Percentiles rank a stretch among this genome's conserved stretches.
Conservation (phyloP, 2,329 filamentous ascomycete species). For the Ascochyta viciae-villosae region DNA sequence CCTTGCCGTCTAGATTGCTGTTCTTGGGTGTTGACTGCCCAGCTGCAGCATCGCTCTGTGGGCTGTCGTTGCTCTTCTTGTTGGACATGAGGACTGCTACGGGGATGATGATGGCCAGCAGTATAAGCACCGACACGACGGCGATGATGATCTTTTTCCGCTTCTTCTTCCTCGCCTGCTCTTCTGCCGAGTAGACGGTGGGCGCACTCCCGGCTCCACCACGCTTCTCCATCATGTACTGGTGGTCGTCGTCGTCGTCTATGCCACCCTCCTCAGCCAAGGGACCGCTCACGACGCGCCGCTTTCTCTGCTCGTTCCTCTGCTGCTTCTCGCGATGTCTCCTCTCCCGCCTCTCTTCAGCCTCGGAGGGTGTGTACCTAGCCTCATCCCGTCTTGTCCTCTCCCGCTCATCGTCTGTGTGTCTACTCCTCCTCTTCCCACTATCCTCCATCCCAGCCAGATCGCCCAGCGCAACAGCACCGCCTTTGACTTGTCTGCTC, state of each 20-base stretch:
- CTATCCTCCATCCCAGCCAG: conserved; percentile 31
- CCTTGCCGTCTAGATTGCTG: conserved; percentile 55
- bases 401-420: conserved; percentile 42
- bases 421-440: conserved; percentile 33
- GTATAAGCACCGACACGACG: conserved; percentile 46
- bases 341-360: conserved; percentile 47
- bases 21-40: conserved; percentile 47
- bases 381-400: conserved; percentile 27
- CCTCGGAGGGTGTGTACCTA: conserved; percentile 49
- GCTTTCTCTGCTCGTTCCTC: conserved; percentile 42
- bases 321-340: conserved; percentile 51
- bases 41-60: conserved; percentile 24
- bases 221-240: conserved; percentile 51
- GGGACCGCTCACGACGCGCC: conserved; percentile 56
- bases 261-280: conserved; percentile 54
- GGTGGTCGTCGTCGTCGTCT: conserved; percentile 51
- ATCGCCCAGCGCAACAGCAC: conserved; percentile 8
- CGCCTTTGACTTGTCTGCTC: conserved; percentile 32
- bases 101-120: conserved; percentile 57
- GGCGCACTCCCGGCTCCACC: conserved; percentile 48
- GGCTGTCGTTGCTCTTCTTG: conserved; percentile 44
- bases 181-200: conserved; percentile 49
- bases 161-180: conserved; percentile 50
- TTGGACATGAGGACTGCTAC: conserved; percentile 56
- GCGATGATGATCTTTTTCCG: conserved; percentile 61